phyloP scores from a whole-genome alignment of 495 filamentous ascomycete genomes.

The Choiromyces venosus region DNA sequence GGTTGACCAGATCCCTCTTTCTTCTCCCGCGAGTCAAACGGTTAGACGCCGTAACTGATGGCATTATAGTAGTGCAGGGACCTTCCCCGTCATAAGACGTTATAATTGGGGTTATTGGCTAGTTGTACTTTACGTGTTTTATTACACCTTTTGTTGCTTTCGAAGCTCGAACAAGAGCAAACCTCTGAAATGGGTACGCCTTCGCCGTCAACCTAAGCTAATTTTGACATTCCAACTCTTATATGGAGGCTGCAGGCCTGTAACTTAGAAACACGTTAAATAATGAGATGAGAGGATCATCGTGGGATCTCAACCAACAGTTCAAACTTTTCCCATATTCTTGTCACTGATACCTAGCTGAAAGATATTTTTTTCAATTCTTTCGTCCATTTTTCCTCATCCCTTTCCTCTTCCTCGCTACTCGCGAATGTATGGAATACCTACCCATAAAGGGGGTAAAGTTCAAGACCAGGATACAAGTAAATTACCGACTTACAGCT shows the following conservation, averaged over 20 bases:
- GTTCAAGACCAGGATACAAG: background rate
- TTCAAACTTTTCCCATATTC: background rate
- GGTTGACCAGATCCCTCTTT: background rate
- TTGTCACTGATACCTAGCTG: background rate
- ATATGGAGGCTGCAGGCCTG: background rate
- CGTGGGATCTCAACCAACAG: background rate
- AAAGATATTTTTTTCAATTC: background rate
- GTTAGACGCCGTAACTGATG: background rate
- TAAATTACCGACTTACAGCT: background rate
- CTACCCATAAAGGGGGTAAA: background rate
- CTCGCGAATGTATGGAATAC: background rate
- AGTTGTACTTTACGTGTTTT: background rate
- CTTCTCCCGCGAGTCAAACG: background rate
- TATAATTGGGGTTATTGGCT: background rate
- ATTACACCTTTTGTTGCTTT: background rate
- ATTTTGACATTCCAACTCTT: background rate
- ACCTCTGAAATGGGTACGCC: background rate
- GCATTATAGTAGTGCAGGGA: background rate
- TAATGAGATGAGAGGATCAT: background rate
- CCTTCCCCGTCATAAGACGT: background rate
- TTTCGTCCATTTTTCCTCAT: no score
- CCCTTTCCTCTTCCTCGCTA: background rate
- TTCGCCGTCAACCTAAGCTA: background rate
- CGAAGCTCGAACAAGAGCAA: background rate
- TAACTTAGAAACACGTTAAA: background rate